Percentiles rank a stretch among this genome's conserved stretches.
phyloP scores from a whole-genome alignment of 352 stramenopile genomes.

The Phytopythium sindhum region DNA sequence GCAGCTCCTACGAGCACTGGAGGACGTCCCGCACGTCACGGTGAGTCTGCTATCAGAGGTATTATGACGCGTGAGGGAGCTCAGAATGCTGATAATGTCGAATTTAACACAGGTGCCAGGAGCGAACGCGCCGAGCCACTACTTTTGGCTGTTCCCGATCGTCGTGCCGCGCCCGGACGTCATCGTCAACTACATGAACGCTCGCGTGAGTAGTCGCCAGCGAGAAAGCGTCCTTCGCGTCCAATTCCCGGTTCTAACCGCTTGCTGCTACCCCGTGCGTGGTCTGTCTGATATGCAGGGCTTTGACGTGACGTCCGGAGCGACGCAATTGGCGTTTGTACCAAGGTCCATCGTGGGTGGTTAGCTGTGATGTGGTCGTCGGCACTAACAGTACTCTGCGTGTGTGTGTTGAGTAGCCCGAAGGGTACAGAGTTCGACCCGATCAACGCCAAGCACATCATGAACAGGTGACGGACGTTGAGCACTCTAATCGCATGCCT shows the following conservation, averaged over 20 bases:
- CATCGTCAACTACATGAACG: constrained; percentile 71
- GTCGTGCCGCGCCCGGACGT: constrained; percentile 48
- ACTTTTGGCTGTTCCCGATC: constrained; percentile 83
- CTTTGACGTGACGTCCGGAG: constrained; percentile 78
- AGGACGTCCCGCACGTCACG: constrained; percentile 51
- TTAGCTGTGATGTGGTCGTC: not conserved
- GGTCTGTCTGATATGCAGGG: constrained; percentile 26
- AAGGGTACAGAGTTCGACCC: constrained; percentile 50
- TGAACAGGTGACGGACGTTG: constrained; percentile 44
- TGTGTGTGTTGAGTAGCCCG: constrained; percentile 22
- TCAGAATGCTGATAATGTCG: not conserved
- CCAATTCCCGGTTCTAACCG: not conserved
- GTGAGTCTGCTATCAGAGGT: constrained; percentile 14
- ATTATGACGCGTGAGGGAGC: not conserved
- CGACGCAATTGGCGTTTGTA: constrained; percentile 68
- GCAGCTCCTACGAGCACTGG: constrained; percentile 45
- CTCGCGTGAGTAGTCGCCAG: constrained; percentile 30
- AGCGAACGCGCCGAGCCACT: constrained; percentile 52
- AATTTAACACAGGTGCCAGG: constrained; percentile 29
- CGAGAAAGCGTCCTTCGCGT: not conserved
- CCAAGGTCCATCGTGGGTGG: constrained; percentile 32
- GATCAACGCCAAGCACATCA: constrained; percentile 61
- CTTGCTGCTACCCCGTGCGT: not conserved
- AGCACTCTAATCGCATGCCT: not conserved
- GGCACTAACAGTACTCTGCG: not conserved